These are phyloP conservation scores for Floccularia luteovirens DNA, from an alignment of 768 basidiomycete species.

Conservation along the genomic window DNA sequence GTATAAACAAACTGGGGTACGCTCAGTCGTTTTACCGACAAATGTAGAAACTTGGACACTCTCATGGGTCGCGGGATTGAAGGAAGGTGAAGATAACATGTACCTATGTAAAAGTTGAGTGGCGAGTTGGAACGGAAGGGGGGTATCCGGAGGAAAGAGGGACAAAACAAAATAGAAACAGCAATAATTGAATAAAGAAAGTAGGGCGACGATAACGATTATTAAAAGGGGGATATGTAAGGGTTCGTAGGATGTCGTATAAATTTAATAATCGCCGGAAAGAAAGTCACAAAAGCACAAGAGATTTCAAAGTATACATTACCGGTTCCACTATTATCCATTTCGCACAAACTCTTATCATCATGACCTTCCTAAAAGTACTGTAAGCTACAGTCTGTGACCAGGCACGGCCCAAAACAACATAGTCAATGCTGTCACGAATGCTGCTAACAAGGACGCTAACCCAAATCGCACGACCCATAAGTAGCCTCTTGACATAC, in stretches of 20 bases:
- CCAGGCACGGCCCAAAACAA: conserved; percentile 97
- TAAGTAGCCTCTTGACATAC: conserved; percentile 86
- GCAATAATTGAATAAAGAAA: conserved; percentile 7
- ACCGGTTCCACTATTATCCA: too few relatives aligned
- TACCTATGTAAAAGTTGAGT: conserved; percentile 2
- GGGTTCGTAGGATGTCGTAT: conserved; percentile 10
- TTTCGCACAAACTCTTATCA: background rate
- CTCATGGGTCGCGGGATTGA: too few relatives aligned
- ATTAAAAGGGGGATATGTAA: conserved; percentile 10
- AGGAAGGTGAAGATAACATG: conserved; percentile 4
- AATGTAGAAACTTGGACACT: too few relatives aligned
- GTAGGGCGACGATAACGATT: conserved; percentile 9
- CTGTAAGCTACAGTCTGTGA: conserved; percentile 57
- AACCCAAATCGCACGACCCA: conserved; percentile 91
- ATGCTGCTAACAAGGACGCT: conserved; percentile 66
- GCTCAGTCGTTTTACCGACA: too few relatives aligned
- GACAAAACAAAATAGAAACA: conserved; percentile 6
- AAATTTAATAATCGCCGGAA: conserved; percentile 4
- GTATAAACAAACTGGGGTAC: too few relatives aligned
- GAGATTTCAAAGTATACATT: conserved; percentile 5
- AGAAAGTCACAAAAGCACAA: conserved; percentile 6
- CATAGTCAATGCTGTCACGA: conserved; percentile 77
- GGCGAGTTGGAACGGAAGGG: conserved; percentile 1
- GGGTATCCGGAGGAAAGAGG: conserved; percentile 12
- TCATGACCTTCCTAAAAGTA: background rate